phyloP scores from a whole-genome alignment of 1,139 yeast genomes.

The Blastobotrys indianensis region DNA sequence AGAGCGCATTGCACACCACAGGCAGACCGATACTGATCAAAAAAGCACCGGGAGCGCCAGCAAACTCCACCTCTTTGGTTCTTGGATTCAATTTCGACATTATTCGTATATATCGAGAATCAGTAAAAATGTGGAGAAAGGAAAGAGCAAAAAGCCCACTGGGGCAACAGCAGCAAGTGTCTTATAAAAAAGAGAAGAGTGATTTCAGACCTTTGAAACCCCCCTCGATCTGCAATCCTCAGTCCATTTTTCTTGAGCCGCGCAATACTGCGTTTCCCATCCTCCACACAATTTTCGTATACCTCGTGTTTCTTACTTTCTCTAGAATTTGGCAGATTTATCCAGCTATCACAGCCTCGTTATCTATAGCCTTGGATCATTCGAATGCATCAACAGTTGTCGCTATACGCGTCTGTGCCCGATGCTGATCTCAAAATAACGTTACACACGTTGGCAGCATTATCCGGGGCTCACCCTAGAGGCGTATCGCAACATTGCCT shows the following conservation, averaged over 20 bases:
- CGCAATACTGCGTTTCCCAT: no score
- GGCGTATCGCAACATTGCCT: conserved; percentile 25
- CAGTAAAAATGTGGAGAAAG: not conserved
- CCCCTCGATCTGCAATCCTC: no score
- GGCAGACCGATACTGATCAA: conserved; percentile 67
- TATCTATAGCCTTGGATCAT: no score
- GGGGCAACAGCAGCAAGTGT: no score
- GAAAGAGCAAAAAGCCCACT: no score
- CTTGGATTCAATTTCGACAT: conserved; percentile 52
- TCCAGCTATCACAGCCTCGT: not conserved
- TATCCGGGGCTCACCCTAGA: conserved; percentile 34
- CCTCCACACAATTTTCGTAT: not conserved
- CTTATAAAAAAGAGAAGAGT: no score
- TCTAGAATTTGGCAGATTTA: not conserved
- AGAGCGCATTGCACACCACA: conserved; percentile 50
- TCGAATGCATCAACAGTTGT: conserved; percentile 36
- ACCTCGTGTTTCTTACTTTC: not conserved
- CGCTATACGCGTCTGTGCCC: conserved; percentile 30
- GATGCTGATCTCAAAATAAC: conserved; percentile 31
- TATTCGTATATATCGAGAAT: not conserved
- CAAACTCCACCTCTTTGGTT: conserved; percentile 67
- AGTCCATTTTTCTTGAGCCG: no score
- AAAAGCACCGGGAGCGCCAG: conserved; percentile 70
- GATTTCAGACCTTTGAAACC: no score
- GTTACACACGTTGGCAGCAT: conserved; percentile 32